These are phyloP conservation scores for Didymella pomorum DNA, from an alignment of 2,329 filamentous ascomycete species.

Conservation along the genomic window DNA sequence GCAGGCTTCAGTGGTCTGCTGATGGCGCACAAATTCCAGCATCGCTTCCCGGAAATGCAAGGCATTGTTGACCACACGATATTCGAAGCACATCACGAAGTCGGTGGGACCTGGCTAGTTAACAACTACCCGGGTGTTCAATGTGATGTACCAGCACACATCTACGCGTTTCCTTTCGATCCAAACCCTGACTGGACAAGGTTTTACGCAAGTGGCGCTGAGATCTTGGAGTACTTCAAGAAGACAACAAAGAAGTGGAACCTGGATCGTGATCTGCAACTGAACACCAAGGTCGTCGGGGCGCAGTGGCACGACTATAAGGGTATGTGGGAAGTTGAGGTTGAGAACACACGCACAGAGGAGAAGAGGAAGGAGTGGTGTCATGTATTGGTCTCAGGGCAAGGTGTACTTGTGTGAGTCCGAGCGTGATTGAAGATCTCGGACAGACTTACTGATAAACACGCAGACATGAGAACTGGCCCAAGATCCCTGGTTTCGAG, in stretches of 20 bases:
- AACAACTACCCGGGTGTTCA: background rate
- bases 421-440: background rate
- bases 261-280: slow-evolving; percentile 42
- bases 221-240: slow-evolving; percentile 54
- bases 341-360: background rate
- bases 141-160: background rate
- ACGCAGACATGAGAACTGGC: background rate
- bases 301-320: slow-evolving; percentile 48
- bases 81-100: background rate
- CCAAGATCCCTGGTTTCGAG: slow-evolving; percentile 54
- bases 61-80: background rate
- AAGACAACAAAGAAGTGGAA: slow-evolving; percentile 49
- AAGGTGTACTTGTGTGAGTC: background rate
- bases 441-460: background rate
- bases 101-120: background rate
- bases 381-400: background rate
- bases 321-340: slow-evolving; percentile 22
- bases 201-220: slow-evolving; percentile 30
- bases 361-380: background rate
- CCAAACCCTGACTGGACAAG: background rate
- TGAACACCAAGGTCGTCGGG: slow-evolving; percentile 47
- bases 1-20: slow-evolving; percentile 48
- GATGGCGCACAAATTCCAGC: background rate
- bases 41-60: background rate
- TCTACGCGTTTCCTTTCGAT: background rate